Conservation (phyloP, 345 rosid species). For the Ceriops zippeliana region DNA sequence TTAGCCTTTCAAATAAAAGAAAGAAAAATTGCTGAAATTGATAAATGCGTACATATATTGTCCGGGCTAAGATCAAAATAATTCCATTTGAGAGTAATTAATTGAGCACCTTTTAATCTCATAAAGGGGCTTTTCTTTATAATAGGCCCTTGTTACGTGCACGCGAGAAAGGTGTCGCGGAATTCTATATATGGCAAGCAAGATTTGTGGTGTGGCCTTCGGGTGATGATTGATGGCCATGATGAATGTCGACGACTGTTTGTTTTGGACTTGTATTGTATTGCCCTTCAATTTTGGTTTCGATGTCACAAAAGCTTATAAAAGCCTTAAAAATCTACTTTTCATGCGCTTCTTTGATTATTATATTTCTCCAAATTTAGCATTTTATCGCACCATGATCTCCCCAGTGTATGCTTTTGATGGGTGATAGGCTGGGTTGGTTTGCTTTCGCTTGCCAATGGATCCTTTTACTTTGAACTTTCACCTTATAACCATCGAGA, state of each 20-base stretch:
- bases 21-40: not conserved
- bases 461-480: too few species aligned
- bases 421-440: too few species aligned
- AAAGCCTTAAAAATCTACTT: not conserved
- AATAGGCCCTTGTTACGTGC: slow-evolving; percentile 24
- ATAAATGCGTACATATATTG: too few species aligned
- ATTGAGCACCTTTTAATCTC: not conserved
- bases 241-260: slow-evolving; percentile 22
- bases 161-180: slow-evolving; percentile 30
- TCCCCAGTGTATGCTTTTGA: too few species aligned
- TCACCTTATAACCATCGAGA: too few species aligned
- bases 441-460: too few species aligned
- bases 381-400: not conserved
- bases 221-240: slow-evolving; percentile 10
- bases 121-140: not conserved
- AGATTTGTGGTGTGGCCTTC: slow-evolving; percentile 7
- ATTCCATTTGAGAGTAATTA: not conserved
- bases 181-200: slow-evolving; percentile 9
- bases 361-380: not conserved
- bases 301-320: not conserved
- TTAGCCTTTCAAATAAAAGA: too few species aligned
- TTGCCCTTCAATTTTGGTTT: not conserved
- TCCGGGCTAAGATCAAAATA: too few species aligned
- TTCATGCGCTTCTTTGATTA: not conserved
- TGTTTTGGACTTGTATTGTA: slow-evolving; percentile 12